Conservation (phyloP, 1,284 basidiomycete genomes). For the Wallemia mellicola region DNA sequence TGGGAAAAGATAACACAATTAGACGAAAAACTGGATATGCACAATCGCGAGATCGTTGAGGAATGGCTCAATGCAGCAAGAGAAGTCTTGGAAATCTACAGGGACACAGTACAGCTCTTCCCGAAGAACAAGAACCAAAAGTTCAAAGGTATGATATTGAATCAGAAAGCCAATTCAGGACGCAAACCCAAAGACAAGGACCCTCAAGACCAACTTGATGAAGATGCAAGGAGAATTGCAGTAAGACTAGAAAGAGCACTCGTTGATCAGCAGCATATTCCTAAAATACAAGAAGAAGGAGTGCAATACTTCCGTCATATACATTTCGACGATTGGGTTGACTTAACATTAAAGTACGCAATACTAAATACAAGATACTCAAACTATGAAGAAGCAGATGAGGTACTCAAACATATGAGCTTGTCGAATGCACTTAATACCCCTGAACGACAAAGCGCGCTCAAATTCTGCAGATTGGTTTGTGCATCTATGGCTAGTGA, state of each 20-base stretch:
- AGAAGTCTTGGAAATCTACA: conserved; percentile 57
- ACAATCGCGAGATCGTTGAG: conserved; percentile 16
- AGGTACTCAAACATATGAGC: conserved; percentile 46
- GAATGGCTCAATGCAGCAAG: conserved; percentile 57
- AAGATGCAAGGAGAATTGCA: neutral
- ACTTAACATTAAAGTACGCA: conserved; percentile 29
- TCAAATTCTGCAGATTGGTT: conserved; percentile 16
- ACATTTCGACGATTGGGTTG: conserved; percentile 58
- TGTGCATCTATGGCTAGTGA: conserved; percentile 20
- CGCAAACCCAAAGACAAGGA: conserved; percentile 6
- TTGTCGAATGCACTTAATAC: conserved; percentile 45
- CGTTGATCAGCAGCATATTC: conserved; percentile 9
- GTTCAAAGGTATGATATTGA: neutral
- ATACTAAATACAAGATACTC: neutral
- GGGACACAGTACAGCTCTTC: conserved; percentile 56
- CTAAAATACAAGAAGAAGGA: conserved; percentile 15
- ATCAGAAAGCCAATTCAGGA: neutral
- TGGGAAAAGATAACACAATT: conserved; percentile 16
- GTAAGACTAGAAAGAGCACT: conserved; percentile 3
- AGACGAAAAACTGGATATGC: conserved; percentile 13
- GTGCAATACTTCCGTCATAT: conserved; percentile 46
- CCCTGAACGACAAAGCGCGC: conserved; percentile 24
- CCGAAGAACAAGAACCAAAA: conserved; percentile 31
- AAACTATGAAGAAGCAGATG: conserved; percentile 11
- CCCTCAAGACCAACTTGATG: conserved; percentile 8